Evolutionary conservation across 2,329 filamentous ascomycete genomes (phyloP).

Genomic region (Thelonectria rubi): DNA sequence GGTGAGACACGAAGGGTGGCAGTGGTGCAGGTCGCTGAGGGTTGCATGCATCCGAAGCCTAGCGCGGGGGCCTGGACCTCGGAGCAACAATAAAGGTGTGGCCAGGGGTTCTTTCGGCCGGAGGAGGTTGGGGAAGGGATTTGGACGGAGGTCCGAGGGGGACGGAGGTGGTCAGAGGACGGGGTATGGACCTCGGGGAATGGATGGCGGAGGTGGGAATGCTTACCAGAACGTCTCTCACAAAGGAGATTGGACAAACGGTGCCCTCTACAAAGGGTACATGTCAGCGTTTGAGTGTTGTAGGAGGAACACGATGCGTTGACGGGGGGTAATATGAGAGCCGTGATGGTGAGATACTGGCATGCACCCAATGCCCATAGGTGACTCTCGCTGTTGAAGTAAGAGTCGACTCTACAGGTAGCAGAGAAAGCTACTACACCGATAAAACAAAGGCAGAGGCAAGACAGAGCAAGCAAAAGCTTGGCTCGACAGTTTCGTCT

Average conservation of each 20-base stretch:
- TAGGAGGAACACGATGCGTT: background rate
- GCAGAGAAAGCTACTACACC: conserved; percentile 1
- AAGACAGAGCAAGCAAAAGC: conserved; percentile 1
- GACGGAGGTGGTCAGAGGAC: conserved; percentile 32
- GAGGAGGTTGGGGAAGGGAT: conserved; percentile 33
- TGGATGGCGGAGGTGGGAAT: conserved; percentile 30
- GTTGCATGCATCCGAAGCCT: conserved; percentile 35
- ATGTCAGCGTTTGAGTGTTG: conserved; percentile 12
- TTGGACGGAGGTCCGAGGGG: conserved; percentile 37
- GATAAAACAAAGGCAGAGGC: conserved; percentile 7
- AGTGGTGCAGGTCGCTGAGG: conserved; percentile 23
- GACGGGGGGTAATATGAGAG: conserved; percentile 13
- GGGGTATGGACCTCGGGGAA: conserved; percentile 22
- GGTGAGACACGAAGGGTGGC: conserved; percentile 33
- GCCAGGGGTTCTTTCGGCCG: conserved; percentile 31
- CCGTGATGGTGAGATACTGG: background rate
- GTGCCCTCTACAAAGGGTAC: conserved; percentile 71
- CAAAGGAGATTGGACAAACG: conserved; percentile 84
- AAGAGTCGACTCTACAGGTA: background rate
- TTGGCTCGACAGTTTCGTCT: conserved; percentile 31
- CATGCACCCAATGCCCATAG: background rate
- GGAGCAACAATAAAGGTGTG: conserved; percentile 28
- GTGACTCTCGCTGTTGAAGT: background rate
- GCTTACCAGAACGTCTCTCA: conserved; percentile 83
- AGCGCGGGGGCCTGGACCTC: conserved; percentile 19